Base-by-base conservation (phyloP, 2,329 filamentous ascomycete species). In the Phialemoniopsis sp. region DNA sequence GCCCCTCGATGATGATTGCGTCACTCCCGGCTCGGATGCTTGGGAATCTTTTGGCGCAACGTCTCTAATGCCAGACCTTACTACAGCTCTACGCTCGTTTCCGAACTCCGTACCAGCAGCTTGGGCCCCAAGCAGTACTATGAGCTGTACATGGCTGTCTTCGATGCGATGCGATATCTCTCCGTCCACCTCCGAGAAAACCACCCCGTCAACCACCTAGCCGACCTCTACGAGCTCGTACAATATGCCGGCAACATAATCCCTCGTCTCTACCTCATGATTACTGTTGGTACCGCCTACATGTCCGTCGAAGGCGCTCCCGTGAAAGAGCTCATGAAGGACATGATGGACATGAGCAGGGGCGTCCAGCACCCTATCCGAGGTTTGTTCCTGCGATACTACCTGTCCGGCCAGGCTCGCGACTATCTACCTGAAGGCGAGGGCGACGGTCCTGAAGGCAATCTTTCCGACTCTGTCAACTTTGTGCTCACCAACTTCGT, bases 301-400 rank as follows among this genome's bases (percentile, higher is more conserved):
- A 98, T 98, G 93, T 85, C 88, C 18, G 94, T 98, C 57, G 87
- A 93, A 56, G 93, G 97, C 74, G 93, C 94, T 42, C 93, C 93
- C 1, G 93, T 98, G 51, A 98, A 98, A 68, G 93, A 98, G 71
- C 89, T 98, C 46, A 98, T 98, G 93, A 98, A 98, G 68, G 93
- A 98, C 64, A 98, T 98, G 93, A 98, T 98, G 93, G 93, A 98
- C 66, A 98, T 98, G 93, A 97, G 89, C 66, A 80, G 93, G 47
- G 93, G 93, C 41, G 90, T 98, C 16, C 93, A 98, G 58, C 93
- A 98, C 64, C 93, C 93, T 13, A 90, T 96, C 46, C 87, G 93
- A 42, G 93, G 93, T 14, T 73, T 98, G 40, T 98, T 98, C 61
- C 68, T 98, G 55, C 83, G 93, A 58, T 98, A 98, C 66, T 98